Conservation (phyloP, 306 rosid genomes). For the Lathyrus aphaca region DNA sequence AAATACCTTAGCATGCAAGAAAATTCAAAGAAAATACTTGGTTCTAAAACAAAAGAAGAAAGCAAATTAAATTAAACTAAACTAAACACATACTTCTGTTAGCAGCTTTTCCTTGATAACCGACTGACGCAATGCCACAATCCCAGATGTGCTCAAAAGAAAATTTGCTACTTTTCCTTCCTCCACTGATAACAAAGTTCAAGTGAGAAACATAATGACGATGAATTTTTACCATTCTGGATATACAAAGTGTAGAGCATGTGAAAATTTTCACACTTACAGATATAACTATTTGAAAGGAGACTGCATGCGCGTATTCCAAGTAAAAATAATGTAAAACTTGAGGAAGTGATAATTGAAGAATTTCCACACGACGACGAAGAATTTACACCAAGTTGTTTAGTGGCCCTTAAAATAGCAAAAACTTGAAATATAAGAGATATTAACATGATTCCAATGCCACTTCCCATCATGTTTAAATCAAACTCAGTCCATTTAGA, state of each 20-base stretch:
- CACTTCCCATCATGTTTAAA: conserved; percentile 76
- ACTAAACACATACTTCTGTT: conserved; percentile 61
- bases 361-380: conserved; percentile 51
- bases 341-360: conserved; percentile 49
- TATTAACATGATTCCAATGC: conserved; percentile 72
- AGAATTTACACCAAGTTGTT: conserved; percentile 49
- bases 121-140: conserved; percentile 67
- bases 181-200: conserved; percentile 74
- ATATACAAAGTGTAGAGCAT: conserved; percentile 17
- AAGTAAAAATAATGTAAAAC: conserved; percentile 63
- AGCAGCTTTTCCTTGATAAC: conserved; percentile 57
- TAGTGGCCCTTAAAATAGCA: conserved; percentile 59
- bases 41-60: conserved; percentile 36
- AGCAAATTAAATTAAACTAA: conserved; percentile 31
- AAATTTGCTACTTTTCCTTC: conserved; percentile 95
- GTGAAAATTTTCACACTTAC: conserved; percentile 59
- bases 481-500: conserved; percentile 97
- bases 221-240: conserved; percentile 30
- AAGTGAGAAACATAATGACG: conserved; percentile 32
- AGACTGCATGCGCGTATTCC: conserved; percentile 83
- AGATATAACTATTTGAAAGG: conserved; percentile 87
- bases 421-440: conserved; percentile 67
- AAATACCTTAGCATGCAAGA: conserved; percentile 24
- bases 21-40: conserved; percentile 20
- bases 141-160: conserved; percentile 88